Base-by-base conservation (phyloP, 2,329 filamentous ascomycete genomes). In the Tolypocladium paradoxum region DNA sequence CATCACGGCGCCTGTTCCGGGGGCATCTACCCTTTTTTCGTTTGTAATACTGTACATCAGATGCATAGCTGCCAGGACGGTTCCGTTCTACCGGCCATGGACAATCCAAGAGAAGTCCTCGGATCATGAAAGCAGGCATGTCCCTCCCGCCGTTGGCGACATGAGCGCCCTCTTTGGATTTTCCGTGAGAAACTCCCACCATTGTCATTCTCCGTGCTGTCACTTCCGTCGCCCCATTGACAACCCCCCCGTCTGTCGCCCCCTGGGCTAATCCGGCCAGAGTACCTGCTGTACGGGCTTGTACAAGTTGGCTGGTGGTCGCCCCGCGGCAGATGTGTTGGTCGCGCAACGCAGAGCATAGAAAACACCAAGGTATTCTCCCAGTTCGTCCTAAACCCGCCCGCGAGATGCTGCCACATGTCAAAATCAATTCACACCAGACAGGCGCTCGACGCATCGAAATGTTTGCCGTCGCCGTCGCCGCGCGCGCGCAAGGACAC, bases 21-120 rank as follows among this genome's bases (percentile, higher is more conserved):
- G 50, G 38, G n/a, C 24, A 29, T 27, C 18, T 52, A 27, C 48
- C 20, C 8, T 54, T 49, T 53, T 56, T 56, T 55, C 49, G 31
- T 55, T 55, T 56, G 50, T 56, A 48, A 47, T 27, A 50, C 49
- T 56, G 56, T 58, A 58, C 53, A 58, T 54, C 53, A 56, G 53
- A 53, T 54, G 53, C 51, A 56, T 57, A 49, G 48, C 37, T 29
- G 52, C 33, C 49, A 36, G 49, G 27, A 36, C 45, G 35, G 35
- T 40, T 51, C 34, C 45, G 6, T 31, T 46, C 16, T 16, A 29
- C 43, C 27, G 8, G 27, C 24, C 43, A 8, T 29, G 43, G 24
- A 29, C 14, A 45, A 11, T 31, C 43, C 8, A 46, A 46, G 24
- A 46, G 8, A 31, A 7, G 31, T 46, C 24, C 24, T 46, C 43